These are phyloP conservation scores for Cryptococcus hybrid DNA, from an alignment of 1,284 basidiomycete species.

Conservation along the genomic window DNA sequence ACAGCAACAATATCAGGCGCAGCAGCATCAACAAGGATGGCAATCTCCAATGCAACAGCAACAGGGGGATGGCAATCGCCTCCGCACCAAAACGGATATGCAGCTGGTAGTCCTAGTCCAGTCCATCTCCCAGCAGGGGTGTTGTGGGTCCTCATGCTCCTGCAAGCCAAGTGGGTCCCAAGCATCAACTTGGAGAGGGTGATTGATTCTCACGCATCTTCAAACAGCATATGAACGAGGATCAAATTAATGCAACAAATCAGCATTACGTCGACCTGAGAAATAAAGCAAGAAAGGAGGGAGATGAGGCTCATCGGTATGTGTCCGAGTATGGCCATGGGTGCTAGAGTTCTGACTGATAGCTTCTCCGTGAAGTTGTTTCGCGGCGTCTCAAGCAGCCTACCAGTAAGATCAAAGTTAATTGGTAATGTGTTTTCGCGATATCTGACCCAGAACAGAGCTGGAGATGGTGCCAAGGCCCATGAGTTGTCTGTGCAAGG, in stretches of 20 bases:
- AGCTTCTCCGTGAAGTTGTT: slow-evolving; percentile 22
- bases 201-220: neutral
- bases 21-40: slow-evolving; percentile 18
- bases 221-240: slow-evolving; percentile 55
- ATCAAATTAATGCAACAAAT: slow-evolving; percentile 52
- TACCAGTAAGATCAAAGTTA: slow-evolving; percentile 54
- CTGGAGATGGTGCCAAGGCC: slow-evolving; percentile 72
- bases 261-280: slow-evolving; percentile 67
- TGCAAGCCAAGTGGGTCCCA: slow-evolving; percentile 25
- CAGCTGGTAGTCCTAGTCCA: slow-evolving; percentile 17
- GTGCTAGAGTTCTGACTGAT: neutral
- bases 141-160: slow-evolving; percentile 51
- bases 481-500: slow-evolving; percentile 82
- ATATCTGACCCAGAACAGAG: slow-evolving; percentile 16
- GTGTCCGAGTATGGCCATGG: neutral
- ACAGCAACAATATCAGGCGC: slow-evolving; percentile 16
- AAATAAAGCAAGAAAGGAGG: slow-evolving; percentile 68
- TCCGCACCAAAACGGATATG: slow-evolving; percentile 19
- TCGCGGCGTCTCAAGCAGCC: slow-evolving; percentile 43
- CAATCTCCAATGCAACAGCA: slow-evolving; percentile 27
- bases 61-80: slow-evolving; percentile 25
- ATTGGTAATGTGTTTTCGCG: slow-evolving; percentile 64
- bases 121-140: slow-evolving; percentile 24
- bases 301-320: slow-evolving; percentile 52
- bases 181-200: neutral